Conservation (phyloP, 2,329 filamentous ascomycete genomes). For the Trichoderma atrobrunneum region DNA sequence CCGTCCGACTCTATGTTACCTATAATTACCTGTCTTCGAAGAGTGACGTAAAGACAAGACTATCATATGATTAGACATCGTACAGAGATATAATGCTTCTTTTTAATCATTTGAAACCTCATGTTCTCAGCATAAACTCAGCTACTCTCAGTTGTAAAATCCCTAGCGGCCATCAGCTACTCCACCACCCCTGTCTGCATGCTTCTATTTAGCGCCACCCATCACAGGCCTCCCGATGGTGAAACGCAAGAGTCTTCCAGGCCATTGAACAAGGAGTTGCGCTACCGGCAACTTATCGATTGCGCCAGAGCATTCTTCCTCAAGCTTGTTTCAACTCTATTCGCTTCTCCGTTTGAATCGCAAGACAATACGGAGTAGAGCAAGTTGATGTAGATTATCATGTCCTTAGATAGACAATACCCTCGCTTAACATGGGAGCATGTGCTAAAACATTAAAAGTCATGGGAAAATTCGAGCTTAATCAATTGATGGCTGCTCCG, state of each 20-base stretch:
- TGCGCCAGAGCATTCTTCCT: background rate
- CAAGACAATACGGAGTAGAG: background rate
- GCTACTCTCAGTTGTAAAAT: background rate
- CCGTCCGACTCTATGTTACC: too few species aligned
- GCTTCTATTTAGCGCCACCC: background rate
- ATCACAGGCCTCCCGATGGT: background rate
- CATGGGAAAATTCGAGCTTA: background rate
- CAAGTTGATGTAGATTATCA: background rate
- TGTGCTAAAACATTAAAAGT: background rate
- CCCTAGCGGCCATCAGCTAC: background rate
- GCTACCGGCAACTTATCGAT: slow-evolving; percentile 16
- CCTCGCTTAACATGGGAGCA: background rate
- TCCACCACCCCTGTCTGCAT: background rate
- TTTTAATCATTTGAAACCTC: too few species aligned
- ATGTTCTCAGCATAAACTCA: background rate
- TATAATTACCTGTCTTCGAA: too few species aligned
- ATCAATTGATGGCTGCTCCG: background rate
- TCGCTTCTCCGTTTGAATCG: background rate
- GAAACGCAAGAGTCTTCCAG: background rate
- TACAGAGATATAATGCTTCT: too few species aligned
- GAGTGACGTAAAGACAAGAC: too few species aligned
- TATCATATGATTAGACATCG: too few species aligned
- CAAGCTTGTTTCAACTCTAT: background rate
- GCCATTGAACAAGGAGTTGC: background rate
- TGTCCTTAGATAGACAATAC: background rate